Conservation (phyloP, 2,329 filamentous ascomycete genomes). For the Aspergillus pseudoviridinutans region DNA sequence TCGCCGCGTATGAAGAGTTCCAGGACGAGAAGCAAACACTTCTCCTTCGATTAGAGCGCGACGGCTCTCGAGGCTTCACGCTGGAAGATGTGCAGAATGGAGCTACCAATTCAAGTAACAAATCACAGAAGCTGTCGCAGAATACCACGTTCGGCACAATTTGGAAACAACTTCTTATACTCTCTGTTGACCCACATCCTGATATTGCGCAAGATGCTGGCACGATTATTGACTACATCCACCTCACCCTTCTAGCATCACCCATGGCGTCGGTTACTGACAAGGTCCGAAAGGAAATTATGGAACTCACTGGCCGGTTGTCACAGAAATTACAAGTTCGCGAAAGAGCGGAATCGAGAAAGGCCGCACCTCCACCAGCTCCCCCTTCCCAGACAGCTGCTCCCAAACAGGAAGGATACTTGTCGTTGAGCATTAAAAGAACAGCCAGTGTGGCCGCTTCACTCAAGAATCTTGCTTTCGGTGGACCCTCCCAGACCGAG, state of each 20-base stretch:
- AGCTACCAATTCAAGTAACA: slow-evolving; percentile 21
- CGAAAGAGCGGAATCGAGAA: slow-evolving; percentile 32
- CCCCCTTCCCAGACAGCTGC: slow-evolving; percentile 45
- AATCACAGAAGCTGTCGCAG: slow-evolving; percentile 53
- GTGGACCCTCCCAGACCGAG: slow-evolving; percentile 38
- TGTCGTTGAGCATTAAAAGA: slow-evolving; percentile 57
- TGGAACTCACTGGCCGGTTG: slow-evolving; percentile 31
- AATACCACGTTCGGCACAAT: slow-evolving; percentile 90
- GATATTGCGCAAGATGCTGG: slow-evolving; percentile 84
- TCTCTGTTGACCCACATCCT: slow-evolving; percentile 91
- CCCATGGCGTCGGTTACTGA: slow-evolving; percentile 68
- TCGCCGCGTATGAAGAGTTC: slow-evolving; percentile 87
- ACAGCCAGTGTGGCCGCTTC: slow-evolving; percentile 64
- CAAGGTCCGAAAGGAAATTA: slow-evolving; percentile 64
- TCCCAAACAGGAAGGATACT: slow-evolving; percentile 57
- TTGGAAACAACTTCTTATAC: slow-evolving; percentile 87
- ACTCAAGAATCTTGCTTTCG: slow-evolving; percentile 58
- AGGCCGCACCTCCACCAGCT: slow-evolving; percentile 39
- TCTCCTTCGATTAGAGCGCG: slow-evolving; percentile 47
- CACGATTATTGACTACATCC: slow-evolving; percentile 80
- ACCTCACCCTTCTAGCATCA: slow-evolving; percentile 73
- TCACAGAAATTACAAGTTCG: slow-evolving; percentile 38
- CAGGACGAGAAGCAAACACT: slow-evolving; percentile 74
- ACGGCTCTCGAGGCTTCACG: slow-evolving; percentile 17
- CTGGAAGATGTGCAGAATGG: slow-evolving; percentile 19